A percentile compares a stretch with the other conserved stretches of the same genome.
phyloP scores from a whole-genome alignment of 2,329 filamentous ascomycete genomes.

The Claviceps citrina region DNA sequence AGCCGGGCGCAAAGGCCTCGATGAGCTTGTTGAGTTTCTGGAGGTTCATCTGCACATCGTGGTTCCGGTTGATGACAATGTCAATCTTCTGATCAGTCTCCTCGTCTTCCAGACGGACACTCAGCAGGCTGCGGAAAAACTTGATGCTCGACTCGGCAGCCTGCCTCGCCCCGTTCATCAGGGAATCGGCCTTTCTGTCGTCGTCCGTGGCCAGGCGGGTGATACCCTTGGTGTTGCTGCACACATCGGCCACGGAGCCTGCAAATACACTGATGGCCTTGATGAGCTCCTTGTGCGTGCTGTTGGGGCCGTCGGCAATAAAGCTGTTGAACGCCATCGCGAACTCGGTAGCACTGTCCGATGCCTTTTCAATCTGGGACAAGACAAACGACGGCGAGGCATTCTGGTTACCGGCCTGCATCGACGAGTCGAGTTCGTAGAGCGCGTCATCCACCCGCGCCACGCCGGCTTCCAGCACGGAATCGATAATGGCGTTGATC shows the following conservation, averaged over 20 bases:
- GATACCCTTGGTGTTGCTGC: constrained; percentile 92
- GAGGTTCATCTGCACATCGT: constrained; percentile 86
- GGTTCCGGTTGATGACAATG: constrained; percentile 93
- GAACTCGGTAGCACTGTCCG: constrained; percentile 87
- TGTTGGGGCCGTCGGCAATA: constrained; percentile 89
- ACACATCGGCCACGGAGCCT: constrained; percentile 79
- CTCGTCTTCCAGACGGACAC: constrained; percentile 81
- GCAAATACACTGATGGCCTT: constrained; percentile 83
- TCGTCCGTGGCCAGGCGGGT: constrained; percentile 85
- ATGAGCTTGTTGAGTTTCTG: constrained; percentile 88
- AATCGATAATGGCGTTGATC: constrained; percentile 96
- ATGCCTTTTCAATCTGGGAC: constrained; percentile 94
- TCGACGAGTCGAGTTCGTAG: constrained; percentile 91
- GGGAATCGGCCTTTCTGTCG: constrained; percentile 80
- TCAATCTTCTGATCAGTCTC: constrained; percentile 88
- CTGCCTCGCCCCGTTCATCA: constrained; percentile 68
- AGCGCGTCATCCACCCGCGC: constrained; percentile 89
- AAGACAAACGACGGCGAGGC: constrained; percentile 88
- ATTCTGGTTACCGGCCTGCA: constrained; percentile 98
- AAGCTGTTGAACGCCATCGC: constrained; percentile 97
- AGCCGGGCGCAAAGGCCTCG: constrained; percentile 80
- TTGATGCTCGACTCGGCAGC: constrained; percentile 77
- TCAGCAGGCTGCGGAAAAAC: constrained; percentile 89
- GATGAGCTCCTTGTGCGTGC: constrained; percentile 79
- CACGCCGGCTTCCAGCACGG: constrained; percentile 82